These are phyloP conservation scores for Podospora didyma DNA, from an alignment of 495 filamentous ascomycete genomes.

Conservation along the genomic window DNA sequence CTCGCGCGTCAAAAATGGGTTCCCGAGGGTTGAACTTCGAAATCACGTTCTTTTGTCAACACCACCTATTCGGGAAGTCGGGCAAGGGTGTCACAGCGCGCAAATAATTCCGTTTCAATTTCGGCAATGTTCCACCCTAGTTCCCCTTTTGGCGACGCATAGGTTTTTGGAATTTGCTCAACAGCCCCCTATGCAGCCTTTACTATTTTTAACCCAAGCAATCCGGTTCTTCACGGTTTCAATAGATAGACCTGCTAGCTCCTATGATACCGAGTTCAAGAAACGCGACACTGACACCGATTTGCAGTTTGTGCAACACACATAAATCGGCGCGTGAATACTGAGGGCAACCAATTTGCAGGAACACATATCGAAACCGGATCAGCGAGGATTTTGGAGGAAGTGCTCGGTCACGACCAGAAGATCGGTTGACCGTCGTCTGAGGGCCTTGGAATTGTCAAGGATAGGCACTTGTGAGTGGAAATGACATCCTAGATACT, in stretches of 20 bases:
- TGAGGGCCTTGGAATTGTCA: neutral
- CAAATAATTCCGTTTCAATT: slow-evolving; percentile 36
- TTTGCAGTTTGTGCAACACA: neutral
- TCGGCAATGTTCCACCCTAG: slow-evolving; percentile 42
- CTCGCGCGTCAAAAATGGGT: neutral
- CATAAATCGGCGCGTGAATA: neutral
- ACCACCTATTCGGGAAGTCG: slow-evolving; percentile 20
- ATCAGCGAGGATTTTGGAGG: neutral
- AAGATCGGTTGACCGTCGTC: neutral
- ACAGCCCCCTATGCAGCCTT: slow-evolving; percentile 15
- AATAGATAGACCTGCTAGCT: too few relatives aligned
- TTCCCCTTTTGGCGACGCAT: slow-evolving; percentile 31
- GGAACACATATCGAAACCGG: neutral
- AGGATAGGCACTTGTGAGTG: slow-evolving; percentile 4
- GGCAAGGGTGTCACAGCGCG: slow-evolving; percentile 19
- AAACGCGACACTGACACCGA: neutral
- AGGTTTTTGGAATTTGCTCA: slow-evolving; percentile 24
- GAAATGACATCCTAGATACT: neutral
- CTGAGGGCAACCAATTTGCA: neutral
- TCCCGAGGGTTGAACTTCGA: neutral
- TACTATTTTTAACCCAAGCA: slow-evolving; percentile 22
- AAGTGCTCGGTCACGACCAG: slow-evolving; percentile 3
- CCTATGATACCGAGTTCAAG: too few relatives aligned
- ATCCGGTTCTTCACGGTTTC: slow-evolving; percentile 11
- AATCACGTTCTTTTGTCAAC: slow-evolving; percentile 6